Evolutionary conservation across 352 stramenopile genomes (phyloP).

Genomic region (Globisporangium uncinulatum): DNA sequence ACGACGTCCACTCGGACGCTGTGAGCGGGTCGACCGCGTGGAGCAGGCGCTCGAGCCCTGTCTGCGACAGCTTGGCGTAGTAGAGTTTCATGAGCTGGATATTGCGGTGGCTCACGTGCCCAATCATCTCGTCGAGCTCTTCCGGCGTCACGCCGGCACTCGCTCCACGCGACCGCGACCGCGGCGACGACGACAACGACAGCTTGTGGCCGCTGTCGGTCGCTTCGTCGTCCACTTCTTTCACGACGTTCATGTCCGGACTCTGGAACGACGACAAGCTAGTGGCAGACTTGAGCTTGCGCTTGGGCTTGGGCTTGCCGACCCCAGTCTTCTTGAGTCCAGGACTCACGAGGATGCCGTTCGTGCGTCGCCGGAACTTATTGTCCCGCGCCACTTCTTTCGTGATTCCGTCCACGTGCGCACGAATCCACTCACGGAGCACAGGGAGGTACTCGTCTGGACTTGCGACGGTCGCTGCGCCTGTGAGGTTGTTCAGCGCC

Average conservation of each 20-base stretch:
- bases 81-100: constrained; percentile 73
- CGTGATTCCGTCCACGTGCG: constrained; percentile 38
- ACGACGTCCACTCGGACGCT: constrained; percentile 39
- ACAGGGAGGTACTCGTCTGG: constrained; percentile 42
- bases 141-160: constrained; percentile 23
- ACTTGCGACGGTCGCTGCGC: constrained; percentile 22
- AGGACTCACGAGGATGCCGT: constrained; percentile 7
- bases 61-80: constrained; percentile 57
- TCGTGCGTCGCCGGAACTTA: constrained; percentile 34
- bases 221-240: constrained; percentile 18
- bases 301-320: constrained; percentile 21
- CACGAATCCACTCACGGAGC: constrained; percentile 47
- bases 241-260: constrained; percentile 10
- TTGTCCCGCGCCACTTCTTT: constrained; percentile 45
- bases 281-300: constrained; percentile 56
- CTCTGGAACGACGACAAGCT: constrained; percentile 13
- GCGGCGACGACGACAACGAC: background rate
- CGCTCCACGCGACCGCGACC: constrained; percentile 6
- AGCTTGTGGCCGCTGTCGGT: background rate
- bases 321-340: constrained; percentile 12
- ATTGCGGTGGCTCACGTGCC: constrained; percentile 51
- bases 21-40: constrained; percentile 25
- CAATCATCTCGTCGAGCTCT: constrained; percentile 58
- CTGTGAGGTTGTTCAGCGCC: constrained; percentile 32
- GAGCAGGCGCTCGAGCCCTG: constrained; percentile 48